These are phyloP conservation scores for Pterocarpus macrocarpus DNA, from an alignment of 306 rosid genomes.

Conservation along the genomic window DNA sequence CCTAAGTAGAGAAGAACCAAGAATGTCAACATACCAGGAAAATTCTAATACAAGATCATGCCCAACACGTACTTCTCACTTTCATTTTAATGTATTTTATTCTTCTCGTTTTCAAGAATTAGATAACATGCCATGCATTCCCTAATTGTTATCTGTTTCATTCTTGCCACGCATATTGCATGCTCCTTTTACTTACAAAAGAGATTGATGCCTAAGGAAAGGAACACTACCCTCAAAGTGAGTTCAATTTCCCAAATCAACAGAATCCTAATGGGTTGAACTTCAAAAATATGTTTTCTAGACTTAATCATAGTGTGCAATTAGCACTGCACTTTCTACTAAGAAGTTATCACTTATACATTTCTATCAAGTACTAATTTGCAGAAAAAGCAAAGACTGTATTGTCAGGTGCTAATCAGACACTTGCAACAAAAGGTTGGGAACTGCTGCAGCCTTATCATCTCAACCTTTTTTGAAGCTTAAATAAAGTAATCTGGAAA, in stretches of 20 bases:
- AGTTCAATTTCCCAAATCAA: background rate
- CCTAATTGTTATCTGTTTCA: background rate
- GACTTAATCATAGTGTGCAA: background rate
- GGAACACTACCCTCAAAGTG: background rate
- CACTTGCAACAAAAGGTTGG: constrained; percentile 30
- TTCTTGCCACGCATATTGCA: background rate
- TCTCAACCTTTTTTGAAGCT: constrained; percentile 26
- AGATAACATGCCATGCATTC: background rate
- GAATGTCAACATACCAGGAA: background rate
- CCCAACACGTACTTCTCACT: background rate
- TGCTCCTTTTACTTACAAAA: background rate
- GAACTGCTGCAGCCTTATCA: constrained; percentile 9
- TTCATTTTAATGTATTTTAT: background rate
- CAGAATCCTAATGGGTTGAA: background rate
- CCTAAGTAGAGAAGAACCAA: background rate
- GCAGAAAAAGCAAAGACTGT: constrained; percentile 18
- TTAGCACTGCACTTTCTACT: constrained; percentile 27
- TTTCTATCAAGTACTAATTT: background rate
- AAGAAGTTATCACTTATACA: background rate
- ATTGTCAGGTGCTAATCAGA: constrained; percentile 8
- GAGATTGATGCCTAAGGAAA: background rate
- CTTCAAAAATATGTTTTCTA: background rate
- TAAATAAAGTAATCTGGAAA: background rate
- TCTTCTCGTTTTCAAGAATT: background rate
- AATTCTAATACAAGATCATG: background rate